These are phyloP conservation scores for Suillus americanus DNA, from an alignment of 768 basidiomycete genomes.

Conservation along the genomic window DNA sequence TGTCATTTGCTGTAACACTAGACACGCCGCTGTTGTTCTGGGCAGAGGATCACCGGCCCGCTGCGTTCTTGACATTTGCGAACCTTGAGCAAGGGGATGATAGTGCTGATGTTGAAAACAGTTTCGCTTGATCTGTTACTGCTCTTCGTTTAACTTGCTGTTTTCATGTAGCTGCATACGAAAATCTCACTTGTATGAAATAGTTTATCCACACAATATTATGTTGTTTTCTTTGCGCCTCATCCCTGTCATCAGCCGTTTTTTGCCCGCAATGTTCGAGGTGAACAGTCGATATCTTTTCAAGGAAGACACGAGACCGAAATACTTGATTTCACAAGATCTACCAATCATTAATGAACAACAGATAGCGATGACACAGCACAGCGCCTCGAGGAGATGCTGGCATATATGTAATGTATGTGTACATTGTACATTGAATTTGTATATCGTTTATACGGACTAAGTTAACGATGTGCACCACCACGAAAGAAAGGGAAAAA, in stretches of 20 bases:
- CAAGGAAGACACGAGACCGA: background rate
- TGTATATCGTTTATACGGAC: background rate
- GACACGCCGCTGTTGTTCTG: slow-evolving; percentile 96
- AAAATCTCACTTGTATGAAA: slow-evolving; percentile 6
- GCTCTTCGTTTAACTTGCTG: slow-evolving; percentile 7
- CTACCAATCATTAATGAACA: background rate
- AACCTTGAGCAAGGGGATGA: slow-evolving; percentile 89
- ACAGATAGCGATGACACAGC: background rate
- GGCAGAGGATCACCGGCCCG: slow-evolving; percentile 93
- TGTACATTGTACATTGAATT: background rate
- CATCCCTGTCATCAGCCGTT: background rate
- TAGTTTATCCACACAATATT: background rate
- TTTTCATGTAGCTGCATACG: slow-evolving; percentile 1
- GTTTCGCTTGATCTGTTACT: slow-evolving; percentile 65
- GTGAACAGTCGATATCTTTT: too few relatives aligned
- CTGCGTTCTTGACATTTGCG: slow-evolving; percentile 93
- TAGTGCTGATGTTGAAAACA: slow-evolving; percentile 94
- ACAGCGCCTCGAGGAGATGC: background rate
- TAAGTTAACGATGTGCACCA: background rate
- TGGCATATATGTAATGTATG: background rate
- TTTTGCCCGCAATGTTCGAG: background rate
- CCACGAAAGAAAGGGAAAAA: background rate
- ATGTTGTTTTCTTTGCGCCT: background rate
- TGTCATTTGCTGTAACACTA: slow-evolving; percentile 80
- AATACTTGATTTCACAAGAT: background rate